These are phyloP conservation scores for Cutaneotrichosporon curvatum DNA, from an alignment of 1,284 basidiomycete species.

Conservation along the genomic window DNA sequence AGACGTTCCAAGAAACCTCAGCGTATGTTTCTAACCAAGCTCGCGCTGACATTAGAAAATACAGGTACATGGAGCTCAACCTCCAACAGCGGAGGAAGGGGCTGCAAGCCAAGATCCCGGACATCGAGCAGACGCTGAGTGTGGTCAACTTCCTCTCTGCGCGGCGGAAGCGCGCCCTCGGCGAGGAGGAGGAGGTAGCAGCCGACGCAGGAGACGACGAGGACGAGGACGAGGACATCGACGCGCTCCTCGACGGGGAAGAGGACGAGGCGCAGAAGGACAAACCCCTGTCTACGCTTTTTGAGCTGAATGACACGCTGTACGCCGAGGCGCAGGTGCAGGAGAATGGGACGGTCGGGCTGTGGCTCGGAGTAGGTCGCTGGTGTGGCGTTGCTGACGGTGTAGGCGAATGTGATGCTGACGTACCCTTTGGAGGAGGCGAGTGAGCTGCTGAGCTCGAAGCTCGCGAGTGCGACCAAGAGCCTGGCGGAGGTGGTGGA, in stretches of 20 bases:
- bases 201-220: slow-evolving; percentile 31
- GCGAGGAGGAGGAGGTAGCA: slow-evolving; percentile 34
- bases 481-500: slow-evolving; percentile 66
- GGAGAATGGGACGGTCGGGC: slow-evolving; percentile 78
- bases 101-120: slow-evolving; percentile 90
- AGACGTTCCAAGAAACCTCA: slow-evolving; percentile 83
- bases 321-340: slow-evolving; percentile 84
- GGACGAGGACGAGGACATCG: slow-evolving; percentile 46
- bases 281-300: slow-evolving; percentile 68
- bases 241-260: slow-evolving; percentile 48
- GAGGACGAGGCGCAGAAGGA: slow-evolving; percentile 45
- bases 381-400: slow-evolving; percentile 4
- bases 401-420: slow-evolving; percentile 95
- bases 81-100: slow-evolving; percentile 69
- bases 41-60: slow-evolving; percentile 62
- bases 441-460: slow-evolving; percentile 64
- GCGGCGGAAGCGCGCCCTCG: slow-evolving; percentile 50
- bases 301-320: slow-evolving; percentile 93
- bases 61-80: slow-evolving; percentile 94
- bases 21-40: slow-evolving; percentile 54
- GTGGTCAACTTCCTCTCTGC: slow-evolving; percentile 82
- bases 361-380: slow-evolving; percentile 95
- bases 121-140: slow-evolving; percentile 83
- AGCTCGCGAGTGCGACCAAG: slow-evolving; percentile 67
- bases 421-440: slow-evolving; percentile 84